Base-by-base conservation (phyloP, 129 eudicot species). In the Apium graveolens region DNA sequence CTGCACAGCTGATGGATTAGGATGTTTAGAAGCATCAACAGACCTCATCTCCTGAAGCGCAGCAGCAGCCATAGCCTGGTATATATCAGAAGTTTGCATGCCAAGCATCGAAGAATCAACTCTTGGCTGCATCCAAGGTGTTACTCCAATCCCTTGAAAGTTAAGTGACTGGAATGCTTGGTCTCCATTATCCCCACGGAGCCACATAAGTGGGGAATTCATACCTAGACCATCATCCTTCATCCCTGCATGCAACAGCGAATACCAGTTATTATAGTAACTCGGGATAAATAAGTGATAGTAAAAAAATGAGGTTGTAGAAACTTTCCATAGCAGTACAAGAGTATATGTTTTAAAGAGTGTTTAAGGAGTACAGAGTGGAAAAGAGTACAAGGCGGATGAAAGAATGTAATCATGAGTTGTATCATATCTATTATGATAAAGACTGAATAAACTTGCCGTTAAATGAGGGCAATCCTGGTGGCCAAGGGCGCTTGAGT, bases 401-500 rank as follows among this genome's bases (percentile, higher is more conserved):
- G 11, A 5, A n/a, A 63, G 24, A 31, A 66, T 16, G 39, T 27
- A 31, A 66, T 31, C 71, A 32, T 4, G 41, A 31, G 21, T 10
- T 7, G 32, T 31, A 41, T 11, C 41, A 31, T 57, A 24, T 12
- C 34, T 39, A 65, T 29, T 26, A 29, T n/a, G n/a, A n/a, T 31
- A 32, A 69, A 14, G 8, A 70, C 10, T 42, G 60, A 63, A 57
- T 29, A 24, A 73, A 83, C 37, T 79, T 82, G 85, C 97, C 97
- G 60, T 84, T 81, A 72, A 84, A 89, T 44, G 97, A 71, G 38
- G 94, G 92, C 7, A 91, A 74, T 73, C 92, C 95, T 3, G 95
- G 84, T 53, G 98, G 92, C 98, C 97, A 93, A 17, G 98, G 97
- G 35, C 98, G 91, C 80, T 93, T 93, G 83, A 91, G 86, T 81